Conservation (phyloP, 352 stramenopile species). For the Globisporangium apiculatum region DNA sequence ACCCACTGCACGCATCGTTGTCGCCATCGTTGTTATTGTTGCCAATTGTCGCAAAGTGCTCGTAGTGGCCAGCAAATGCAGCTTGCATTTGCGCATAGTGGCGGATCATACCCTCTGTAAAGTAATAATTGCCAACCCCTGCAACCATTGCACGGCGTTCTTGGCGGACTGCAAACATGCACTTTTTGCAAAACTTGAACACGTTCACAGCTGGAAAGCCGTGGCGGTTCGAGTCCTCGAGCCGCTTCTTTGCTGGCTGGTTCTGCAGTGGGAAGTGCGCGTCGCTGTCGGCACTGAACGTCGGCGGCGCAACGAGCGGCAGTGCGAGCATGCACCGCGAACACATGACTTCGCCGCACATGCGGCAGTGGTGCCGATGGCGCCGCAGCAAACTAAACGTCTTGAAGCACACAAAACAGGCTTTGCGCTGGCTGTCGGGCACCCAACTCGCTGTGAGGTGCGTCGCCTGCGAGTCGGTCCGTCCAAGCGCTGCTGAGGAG, state of each 20-base stretch:
- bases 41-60: not conserved
- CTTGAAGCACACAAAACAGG: conserved; percentile 64
- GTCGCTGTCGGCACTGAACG: conserved; percentile 6
- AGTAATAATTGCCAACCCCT: conserved; percentile 40
- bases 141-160: conserved; percentile 52
- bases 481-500: conserved; percentile 13
- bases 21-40: conserved; percentile 8
- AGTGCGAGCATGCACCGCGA: conserved; percentile 59
- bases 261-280: conserved; percentile 21
- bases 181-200: conserved; percentile 76
- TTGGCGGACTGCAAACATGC: conserved; percentile 55
- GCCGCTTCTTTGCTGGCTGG: conserved; percentile 34
- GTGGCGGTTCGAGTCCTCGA: conserved; percentile 28
- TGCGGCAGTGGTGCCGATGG: conserved; percentile 67
- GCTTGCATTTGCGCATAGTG: conserved; percentile 27
- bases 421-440: conserved; percentile 49
- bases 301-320: conserved; percentile 38
- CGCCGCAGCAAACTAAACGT: conserved; percentile 54
- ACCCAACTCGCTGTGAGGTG: conserved; percentile 44
- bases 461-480: conserved; percentile 5
- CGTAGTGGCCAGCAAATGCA: conserved; percentile 14
- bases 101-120: conserved; percentile 35
- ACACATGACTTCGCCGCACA: conserved; percentile 75
- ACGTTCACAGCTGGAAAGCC: conserved; percentile 54
- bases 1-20: conserved; percentile 24